Evolutionary conservation across 2,329 filamentous ascomycete species (phyloP).

Genomic region (Apiospora pterosperma): DNA sequence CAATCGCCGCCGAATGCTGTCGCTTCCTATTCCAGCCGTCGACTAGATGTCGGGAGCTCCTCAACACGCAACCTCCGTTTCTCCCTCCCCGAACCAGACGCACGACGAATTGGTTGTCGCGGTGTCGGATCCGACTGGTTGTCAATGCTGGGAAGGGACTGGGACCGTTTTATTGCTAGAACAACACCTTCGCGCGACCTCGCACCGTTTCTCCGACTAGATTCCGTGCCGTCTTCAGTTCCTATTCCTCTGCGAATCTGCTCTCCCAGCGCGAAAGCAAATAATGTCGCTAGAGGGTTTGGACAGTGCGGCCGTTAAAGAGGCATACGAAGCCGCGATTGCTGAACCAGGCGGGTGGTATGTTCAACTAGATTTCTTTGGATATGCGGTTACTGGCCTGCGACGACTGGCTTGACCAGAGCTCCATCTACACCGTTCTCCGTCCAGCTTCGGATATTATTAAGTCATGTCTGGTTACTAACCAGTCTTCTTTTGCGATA

Average conservation of each 20-base stretch:
- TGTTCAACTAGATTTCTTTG: constrained; percentile 28
- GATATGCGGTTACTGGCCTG: background rate
- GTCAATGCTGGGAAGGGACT: background rate
- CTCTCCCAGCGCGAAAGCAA: background rate
- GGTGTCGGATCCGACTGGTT: background rate
- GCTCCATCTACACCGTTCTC: constrained; percentile 2
- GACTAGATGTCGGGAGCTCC: constrained; percentile 11
- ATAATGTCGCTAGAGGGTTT: constrained; percentile 94
- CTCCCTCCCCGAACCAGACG: background rate
- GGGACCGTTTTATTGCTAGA: background rate
- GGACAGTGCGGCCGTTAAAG: constrained; percentile 74
- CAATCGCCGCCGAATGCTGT: constrained; percentile 5
- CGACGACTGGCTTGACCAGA: background rate
- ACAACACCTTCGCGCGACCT: background rate
- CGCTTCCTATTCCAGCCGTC: constrained; percentile 3
- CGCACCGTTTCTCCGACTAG: background rate
- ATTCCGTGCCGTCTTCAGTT: background rate
- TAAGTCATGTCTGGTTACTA: constrained; percentile 14
- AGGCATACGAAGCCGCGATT: constrained; percentile 77
- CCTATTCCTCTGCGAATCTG: background rate
- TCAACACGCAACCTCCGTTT: background rate
- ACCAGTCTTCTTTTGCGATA: constrained; percentile 33
- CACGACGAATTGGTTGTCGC: background rate
- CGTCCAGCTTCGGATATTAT: constrained; percentile 1
- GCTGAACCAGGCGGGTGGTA: constrained; percentile 93